Evolutionary conservation across 208 protist genomes (phyloP), one percentile per base, ranked within the genome.

Genomic region (Acanthamoeba healyi): DNA sequence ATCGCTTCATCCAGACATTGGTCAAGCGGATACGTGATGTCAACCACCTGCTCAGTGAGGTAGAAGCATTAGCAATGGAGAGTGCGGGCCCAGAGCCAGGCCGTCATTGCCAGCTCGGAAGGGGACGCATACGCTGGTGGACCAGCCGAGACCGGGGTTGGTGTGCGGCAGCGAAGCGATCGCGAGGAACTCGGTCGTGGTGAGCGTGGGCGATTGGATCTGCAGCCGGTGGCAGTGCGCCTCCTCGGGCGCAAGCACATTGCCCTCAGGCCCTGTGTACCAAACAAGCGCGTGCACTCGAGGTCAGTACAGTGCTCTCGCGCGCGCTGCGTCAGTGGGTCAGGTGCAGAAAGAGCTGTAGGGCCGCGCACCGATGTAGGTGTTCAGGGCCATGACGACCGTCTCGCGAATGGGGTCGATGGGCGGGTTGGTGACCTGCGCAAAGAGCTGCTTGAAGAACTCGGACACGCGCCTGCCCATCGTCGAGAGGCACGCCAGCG

Each of bases 371-470:
- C 42, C 65, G n/a, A 93, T 58, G 29, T 44, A 82, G 26, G 42
- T 77, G 51, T 9, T 86, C 44, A 94, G 88, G 29, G 79, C 19
- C 84, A 95, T 95, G 34, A 95, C 65, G 19, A 95, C 32, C 12
- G 61, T 84, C 94, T 98, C 97, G n/a, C 97, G 95, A 67, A 98
- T 96, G 34, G 98, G 97, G 79, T 98, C 98, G 93, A 98, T 98
- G 34, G 98, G 97, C 32, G 98, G 98, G 94, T 98, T 98, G 22
- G 98, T 98, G 29, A 98, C 97, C 94, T 98, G 97, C 61, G 96
- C 96, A 77, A 97, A 97, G 36, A 97, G 84, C 87, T 98, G 98
- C 94, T 98, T 97, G 94, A 98, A 98, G 94, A 98, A 98, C 61
- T 98, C 98, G 92, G 94, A 98, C 19, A 97, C 77, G n/a, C 97